Percentiles rank a stretch among this genome's conserved stretches.
Conservation (phyloP, 2,329 filamentous ascomycete genomes). For the Septoria petroselini region DNA sequence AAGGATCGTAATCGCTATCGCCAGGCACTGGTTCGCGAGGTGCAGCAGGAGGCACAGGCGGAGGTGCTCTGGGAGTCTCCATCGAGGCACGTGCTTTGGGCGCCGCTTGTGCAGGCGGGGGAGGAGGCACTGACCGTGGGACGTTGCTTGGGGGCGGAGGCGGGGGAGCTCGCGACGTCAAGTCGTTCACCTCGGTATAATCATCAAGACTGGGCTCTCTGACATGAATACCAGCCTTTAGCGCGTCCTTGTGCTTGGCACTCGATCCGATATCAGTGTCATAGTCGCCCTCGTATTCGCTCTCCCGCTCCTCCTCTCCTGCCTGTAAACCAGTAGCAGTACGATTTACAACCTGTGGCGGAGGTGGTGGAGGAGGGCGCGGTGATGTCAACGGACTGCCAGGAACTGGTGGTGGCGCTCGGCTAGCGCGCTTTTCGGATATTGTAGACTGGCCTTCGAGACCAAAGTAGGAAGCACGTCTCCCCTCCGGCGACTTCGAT, state of each 20-base stretch:
- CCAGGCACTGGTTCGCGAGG: conserved; percentile 42
- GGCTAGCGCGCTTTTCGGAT: conserved; percentile 40
- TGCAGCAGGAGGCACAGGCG: conserved; percentile 56
- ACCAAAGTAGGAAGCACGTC: conserved; percentile 43
- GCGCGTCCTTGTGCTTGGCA: conserved; percentile 86
- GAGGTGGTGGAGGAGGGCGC: conserved; percentile 50
- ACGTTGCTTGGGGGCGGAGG: conserved; percentile 38
- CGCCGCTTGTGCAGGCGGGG: conserved; percentile 49
- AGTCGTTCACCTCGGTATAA: conserved; percentile 55
- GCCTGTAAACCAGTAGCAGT: conserved; percentile 31
- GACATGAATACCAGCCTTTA: conserved; percentile 68
- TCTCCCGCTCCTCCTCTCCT: conserved; percentile 68
- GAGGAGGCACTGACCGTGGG: conserved; percentile 53
- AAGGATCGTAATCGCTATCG: conserved; percentile 67
- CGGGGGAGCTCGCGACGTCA: conserved; percentile 46
- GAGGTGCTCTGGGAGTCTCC: conserved; percentile 69
- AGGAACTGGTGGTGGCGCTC: conserved; percentile 38
- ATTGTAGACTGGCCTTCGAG: conserved; percentile 38
- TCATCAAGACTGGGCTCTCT: conserved; percentile 73
- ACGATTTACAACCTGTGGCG: conserved; percentile 43
- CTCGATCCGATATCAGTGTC: conserved; percentile 96
- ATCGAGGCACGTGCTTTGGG: conserved; percentile 57
- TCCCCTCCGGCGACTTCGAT: conserved; percentile 36
- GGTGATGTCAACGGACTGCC: conserved; percentile 38
- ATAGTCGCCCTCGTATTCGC: conserved; percentile 96